Percentiles rank a stretch among this genome's conserved stretches.
Conservation (phyloP, 2,329 filamentous ascomycete genomes). For the Trichoderma endophyticum region DNA sequence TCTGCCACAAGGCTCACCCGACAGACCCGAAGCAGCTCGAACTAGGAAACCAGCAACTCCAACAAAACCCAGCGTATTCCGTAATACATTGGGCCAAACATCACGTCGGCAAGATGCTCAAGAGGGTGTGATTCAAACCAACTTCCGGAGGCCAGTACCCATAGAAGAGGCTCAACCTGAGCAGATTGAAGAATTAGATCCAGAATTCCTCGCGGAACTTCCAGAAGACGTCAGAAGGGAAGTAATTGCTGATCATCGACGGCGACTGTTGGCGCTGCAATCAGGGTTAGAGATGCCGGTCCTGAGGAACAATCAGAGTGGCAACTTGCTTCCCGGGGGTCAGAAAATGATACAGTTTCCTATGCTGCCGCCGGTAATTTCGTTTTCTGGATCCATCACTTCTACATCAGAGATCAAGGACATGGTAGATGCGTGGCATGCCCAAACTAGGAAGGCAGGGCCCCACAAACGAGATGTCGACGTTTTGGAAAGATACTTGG, state of each 20-base stretch:
- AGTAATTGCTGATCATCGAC: conserved; percentile 67
- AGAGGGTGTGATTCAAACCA: conserved; percentile 68
- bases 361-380: conserved; percentile 42
- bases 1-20: conserved; percentile 49
- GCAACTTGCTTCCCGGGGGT: conserved; percentile 31
- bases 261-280: conserved; percentile 55
- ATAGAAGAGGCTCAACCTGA: conserved; percentile 31
- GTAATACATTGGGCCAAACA: conserved; percentile 41
- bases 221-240: conserved; percentile 78
- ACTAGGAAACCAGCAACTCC: conserved; percentile 57
- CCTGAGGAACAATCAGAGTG: conserved; percentile 27
- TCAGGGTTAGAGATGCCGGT: conserved; percentile 45
- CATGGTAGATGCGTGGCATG: conserved; percentile 74
- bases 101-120: conserved; percentile 53
- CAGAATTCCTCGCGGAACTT: conserved; percentile 75
- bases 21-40: conserved; percentile 52
- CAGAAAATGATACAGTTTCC: conserved; percentile 48
- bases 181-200: conserved; percentile 54
- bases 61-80: conserved; percentile 58
- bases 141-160: conserved; percentile 54
- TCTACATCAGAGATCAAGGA: conserved; percentile 61
- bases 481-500: conserved; percentile 70
- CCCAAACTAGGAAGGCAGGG: conserved; percentile 66
- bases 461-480: conserved; percentile 77
- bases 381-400: conserved; percentile 45